These are phyloP conservation scores for Aspergillus viridinutans DNA, from an alignment of 2,329 filamentous ascomycete species.

Conservation along the genomic window DNA sequence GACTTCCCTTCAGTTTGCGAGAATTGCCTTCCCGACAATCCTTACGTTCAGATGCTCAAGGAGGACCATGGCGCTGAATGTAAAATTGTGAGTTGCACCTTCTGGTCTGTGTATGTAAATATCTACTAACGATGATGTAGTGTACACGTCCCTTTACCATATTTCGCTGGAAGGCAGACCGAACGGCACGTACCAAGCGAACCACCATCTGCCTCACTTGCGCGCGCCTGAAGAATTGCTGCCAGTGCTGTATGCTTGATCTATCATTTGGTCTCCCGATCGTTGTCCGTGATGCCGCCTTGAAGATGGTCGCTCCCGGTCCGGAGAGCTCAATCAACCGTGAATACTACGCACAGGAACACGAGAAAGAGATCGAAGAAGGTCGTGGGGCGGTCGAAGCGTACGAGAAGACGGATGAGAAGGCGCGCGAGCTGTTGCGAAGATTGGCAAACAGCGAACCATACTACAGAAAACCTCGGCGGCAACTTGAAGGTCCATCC, in stretches of 20 bases:
- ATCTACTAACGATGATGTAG: conserved; percentile 15
- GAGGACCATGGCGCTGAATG: conserved; percentile 89
- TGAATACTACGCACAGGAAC: conserved; percentile 96
- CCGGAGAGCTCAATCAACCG: conserved; percentile 90
- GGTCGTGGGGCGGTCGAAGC: conserved; percentile 79
- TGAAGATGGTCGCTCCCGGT: conserved; percentile 96
- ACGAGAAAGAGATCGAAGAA: conserved; percentile 92
- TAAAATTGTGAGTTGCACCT: conserved; percentile 51
- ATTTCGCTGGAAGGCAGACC: conserved; percentile 91
- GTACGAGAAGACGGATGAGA: conserved; percentile 96
- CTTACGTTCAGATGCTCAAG: conserved; percentile 98
- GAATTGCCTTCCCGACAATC: conserved; percentile 90
- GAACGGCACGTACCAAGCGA: conserved; percentile 84
- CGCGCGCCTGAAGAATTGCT: conserved; percentile 96
- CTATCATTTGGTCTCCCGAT: conserved; percentile 93
- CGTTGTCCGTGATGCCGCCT: conserved; percentile 86
- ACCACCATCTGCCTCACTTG: conserved; percentile 97
- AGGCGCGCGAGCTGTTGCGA: conserved; percentile 81
- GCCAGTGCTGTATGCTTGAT: conserved; percentile 98
- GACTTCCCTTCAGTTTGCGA: conserved; percentile 60
- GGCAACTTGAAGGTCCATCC: conserved; percentile 55
- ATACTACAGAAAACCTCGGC: conserved; percentile 84
- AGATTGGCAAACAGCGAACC: conserved; percentile 87
- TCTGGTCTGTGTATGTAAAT: neutral
- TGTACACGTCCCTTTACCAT: conserved; percentile 95